These are phyloP conservation scores for Anthracocystis setariae DNA, from an alignment of 1,284 basidiomycete genomes.

Conservation along the genomic window DNA sequence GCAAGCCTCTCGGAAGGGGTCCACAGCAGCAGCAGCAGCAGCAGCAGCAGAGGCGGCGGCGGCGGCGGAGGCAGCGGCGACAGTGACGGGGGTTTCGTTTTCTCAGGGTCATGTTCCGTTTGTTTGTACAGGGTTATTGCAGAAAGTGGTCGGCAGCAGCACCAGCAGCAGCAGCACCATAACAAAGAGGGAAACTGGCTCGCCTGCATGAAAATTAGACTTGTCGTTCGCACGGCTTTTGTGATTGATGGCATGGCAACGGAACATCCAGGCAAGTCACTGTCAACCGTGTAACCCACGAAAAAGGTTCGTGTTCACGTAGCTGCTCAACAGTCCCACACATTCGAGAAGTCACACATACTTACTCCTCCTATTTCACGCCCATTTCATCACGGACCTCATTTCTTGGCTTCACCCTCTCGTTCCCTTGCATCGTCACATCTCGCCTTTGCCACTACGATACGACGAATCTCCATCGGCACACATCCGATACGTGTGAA, in stretches of 20 bases:
- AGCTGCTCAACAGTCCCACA: not conserved
- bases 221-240: conserved; percentile 9
- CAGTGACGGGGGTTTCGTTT: too few relatives aligned
- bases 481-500: not conserved
- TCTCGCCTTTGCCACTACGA: not conserved
- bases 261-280: not conserved
- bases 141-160: too few relatives aligned
- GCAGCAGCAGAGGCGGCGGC: too few relatives aligned
- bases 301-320: not conserved
- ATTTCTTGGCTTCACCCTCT: not conserved
- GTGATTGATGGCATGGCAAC: not conserved
- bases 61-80: too few relatives aligned
- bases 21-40: too few relatives aligned
- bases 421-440: conserved; percentile 1
- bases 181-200: too few relatives aligned
- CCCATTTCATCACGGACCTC: conserved; percentile 2
- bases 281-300: not conserved
- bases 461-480: conserved; percentile 1
- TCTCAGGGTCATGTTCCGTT: not conserved
- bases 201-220: not conserved
- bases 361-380: not conserved
- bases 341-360: conserved; percentile 8
- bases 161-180: too few relatives aligned
- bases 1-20: not conserved
- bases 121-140: not conserved